Base-by-base conservation (phyloP, 805 yeast species). In the Grigorovia humatica region DNA sequence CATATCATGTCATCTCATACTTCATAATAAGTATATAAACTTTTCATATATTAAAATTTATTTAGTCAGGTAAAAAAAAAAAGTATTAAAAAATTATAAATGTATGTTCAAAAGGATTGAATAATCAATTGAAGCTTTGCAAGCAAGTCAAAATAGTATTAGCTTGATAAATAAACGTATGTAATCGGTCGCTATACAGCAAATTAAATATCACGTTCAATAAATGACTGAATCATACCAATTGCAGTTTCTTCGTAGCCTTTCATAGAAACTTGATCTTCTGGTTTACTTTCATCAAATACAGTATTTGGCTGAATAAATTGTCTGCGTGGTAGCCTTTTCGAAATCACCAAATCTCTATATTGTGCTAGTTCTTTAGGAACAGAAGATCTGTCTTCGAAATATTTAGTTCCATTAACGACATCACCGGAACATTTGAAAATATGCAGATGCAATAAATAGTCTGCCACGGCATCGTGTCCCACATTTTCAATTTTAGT, bases 281-380 rank as follows among this genome's bases (percentile, higher is more conserved):
- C 38, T 32, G 38, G 11, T 15, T 57, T 57, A 15, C 49, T 52
- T 9, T 62, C 71, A 13, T 64, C 57, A 46, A 79, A 55, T 27
- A 70, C 58, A 9, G 95, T 84, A 68, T 88, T 88, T 29, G 89
- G 87, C 69, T 88, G 96, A 52, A 88, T 80, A 58, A 83, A 78
- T 65, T 87, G 95, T 67, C 82, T 83, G 67, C 96, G 79, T 55
- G 96, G 95, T 59, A 83, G 74, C 69, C 87, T 85, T 65, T 85
- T 83, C 46, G 72, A 70, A 54, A 88, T 70, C 13, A 88, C 88
- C 41, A 76, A 72, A 50, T 81, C 83, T 70, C 96, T 78, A 64
- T 76, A 84, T 55, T 74, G 69, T 27, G 86, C 79, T 51, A 83
- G 70, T 17, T 84, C 86, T 13, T 71, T 74, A 8, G 81, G 75